Evolutionary conservation across 805 yeast genomes (phyloP).

Genomic region (Saccharomycopsis sp.): DNA sequence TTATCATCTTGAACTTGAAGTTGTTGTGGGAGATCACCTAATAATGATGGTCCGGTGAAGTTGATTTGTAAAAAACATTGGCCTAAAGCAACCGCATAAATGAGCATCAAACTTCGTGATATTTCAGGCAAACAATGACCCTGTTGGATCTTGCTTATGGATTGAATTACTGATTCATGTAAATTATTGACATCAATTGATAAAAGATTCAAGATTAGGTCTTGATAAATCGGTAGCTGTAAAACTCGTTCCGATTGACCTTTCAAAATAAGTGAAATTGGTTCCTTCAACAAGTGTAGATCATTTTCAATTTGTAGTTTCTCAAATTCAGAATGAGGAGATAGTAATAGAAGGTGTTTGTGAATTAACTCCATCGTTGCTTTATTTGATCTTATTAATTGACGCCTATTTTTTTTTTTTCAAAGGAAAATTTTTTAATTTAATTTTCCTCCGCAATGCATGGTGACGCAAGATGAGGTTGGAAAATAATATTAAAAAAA

Average conservation of each 20-base stretch:
- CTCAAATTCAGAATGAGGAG: too few relatives aligned
- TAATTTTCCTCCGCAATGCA: background rate
- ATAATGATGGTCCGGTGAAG: constrained; percentile 68
- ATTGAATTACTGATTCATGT: background rate
- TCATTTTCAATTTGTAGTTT: background rate
- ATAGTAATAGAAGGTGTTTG: too few relatives aligned
- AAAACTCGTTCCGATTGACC: background rate
- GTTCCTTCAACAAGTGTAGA: background rate
- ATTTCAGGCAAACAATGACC: background rate
- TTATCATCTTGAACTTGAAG: constrained; percentile 4
- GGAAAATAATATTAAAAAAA: constrained; percentile 2
- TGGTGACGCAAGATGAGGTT: background rate
- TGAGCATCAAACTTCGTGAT: constrained; percentile 15
- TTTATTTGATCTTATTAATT: too few relatives aligned
- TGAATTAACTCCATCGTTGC: too few relatives aligned
- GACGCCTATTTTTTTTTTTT: too few relatives aligned
- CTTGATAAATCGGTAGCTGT: background rate
- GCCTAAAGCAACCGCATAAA: constrained; percentile 49
- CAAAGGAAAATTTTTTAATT: background rate
- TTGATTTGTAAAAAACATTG: constrained; percentile 70
- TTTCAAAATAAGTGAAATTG: background rate
- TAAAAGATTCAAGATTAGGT: background rate
- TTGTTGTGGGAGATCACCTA: constrained; percentile 9
- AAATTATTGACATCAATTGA: background rate
- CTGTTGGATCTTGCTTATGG: background rate